Percentiles rank a stretch among this genome's conserved stretches.
Evolutionary conservation across 345 rosid species (phyloP).

Genomic region (Lagerstroemia speciosa): DNA sequence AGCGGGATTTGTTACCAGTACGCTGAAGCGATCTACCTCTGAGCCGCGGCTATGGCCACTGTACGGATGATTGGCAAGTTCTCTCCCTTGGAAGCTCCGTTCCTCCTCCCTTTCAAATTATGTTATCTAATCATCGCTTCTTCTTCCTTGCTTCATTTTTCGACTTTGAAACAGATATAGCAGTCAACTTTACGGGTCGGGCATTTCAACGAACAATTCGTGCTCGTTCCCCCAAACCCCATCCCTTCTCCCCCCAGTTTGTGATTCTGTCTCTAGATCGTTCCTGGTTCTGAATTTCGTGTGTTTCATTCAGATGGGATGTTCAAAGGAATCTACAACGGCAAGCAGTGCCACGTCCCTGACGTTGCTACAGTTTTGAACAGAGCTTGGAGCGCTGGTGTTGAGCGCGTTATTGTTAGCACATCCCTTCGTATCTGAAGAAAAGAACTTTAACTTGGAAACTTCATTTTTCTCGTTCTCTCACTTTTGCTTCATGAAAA

Average conservation of each 20-base stretch:
- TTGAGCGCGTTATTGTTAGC: constrained; percentile 79
- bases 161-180: constrained; percentile 52
- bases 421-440: neutral
- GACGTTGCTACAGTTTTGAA: constrained; percentile 63
- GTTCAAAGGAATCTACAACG: constrained; percentile 88
- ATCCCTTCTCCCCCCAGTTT: neutral
- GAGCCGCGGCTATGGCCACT: constrained; percentile 44
- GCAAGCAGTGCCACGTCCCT: constrained; percentile 67
- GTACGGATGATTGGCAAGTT: constrained; percentile 79
- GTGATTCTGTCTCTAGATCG: neutral
- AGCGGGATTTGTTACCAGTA: neutral
- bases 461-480: neutral
- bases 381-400: constrained; percentile 94
- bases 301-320: constrained; percentile 57
- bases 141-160: neutral
- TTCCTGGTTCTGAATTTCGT: neutral
- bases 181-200: constrained; percentile 92
- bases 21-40: neutral
- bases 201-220: constrained; percentile 48
- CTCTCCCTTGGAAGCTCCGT: neutral
- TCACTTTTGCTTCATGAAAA: neutral
- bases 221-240: neutral
- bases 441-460: neutral
- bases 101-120: neutral
- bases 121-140: neutral